Base-by-base conservation (phyloP, 2,329 filamentous ascomycete species). In the Diaporthe caulivora region DNA sequence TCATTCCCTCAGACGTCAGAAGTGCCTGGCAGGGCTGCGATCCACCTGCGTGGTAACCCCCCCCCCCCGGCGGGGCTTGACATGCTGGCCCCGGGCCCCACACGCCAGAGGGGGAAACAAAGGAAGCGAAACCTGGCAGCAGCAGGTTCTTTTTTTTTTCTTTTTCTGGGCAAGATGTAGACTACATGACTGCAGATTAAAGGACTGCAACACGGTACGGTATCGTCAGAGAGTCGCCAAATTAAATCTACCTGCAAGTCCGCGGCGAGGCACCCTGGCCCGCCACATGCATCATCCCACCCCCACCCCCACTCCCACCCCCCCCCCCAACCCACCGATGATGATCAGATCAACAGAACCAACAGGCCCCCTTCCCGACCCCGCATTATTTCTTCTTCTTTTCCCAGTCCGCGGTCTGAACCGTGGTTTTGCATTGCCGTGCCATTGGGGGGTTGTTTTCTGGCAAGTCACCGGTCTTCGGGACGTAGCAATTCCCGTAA, bases 1-100 rank as follows among this genome's bases (percentile, higher is more conserved):
- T 11, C 37, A 3, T 24, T 21, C n/a, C 37, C 18, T n/a, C 21
- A 40, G 21, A 65, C 60, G 60, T 65, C 60, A 65, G 29, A 65
- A 51, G 60, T 65, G 60, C 60, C 44, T 65, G 42, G 60, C 60
- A 65, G 60, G 60, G 60, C 60, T 65, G 58, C 42, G 44, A 51
- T 51, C 60, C 60, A 62, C 58, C 58, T 18, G 40, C 58, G 58
- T 31, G 58, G 58, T 42, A 44, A 42, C 57, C 57, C n/a, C n/a
- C n/a, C n/a, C n/a, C n/a, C n/a, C n/a, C n/a, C n/a, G 53, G 26
- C 6, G n/a, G 3, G 11, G 13, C 29, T 21, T 42, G 10, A 58
- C 57, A 34, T 42, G 57, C 42, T 60, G 57, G 57, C n/a, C n/a
- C 57, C 55, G 15, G 55, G 34, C n/a, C 55, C 55, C 34, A 58